Evolutionary conservation across 73 alveolate genomes (phyloP), one percentile per base, ranked within the genome.

Genomic region (Breviolum minutum): DNA sequence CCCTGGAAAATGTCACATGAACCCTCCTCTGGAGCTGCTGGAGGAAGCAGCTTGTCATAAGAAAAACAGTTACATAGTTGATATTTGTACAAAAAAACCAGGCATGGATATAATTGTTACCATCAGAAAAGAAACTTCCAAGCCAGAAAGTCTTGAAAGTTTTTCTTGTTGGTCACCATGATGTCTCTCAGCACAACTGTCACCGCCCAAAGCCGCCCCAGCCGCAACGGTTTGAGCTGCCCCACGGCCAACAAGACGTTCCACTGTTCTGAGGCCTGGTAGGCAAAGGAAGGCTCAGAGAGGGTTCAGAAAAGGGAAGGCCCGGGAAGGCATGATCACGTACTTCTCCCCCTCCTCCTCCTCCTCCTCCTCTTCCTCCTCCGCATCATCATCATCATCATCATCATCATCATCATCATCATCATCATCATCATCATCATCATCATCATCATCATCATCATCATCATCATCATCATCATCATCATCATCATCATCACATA

Each of bases 181-280:
- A 68, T 68, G n/a, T 68, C 24, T 22, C 77, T 14, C 77, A 73
- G 2, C n/a, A 73, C 83, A 73, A 5, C 0, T 73, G 83, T 22
- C 83, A 73, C 14, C 82, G 82, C 82, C 82, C 74, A 66, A 13
- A 11, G 24, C 24, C 74, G 17, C 11, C 11, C 74, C 8, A 17
- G 77, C 77, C n/a, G 77, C 83, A 32, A 73, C 40, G 1, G 54
- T 9, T 63, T 77, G 86, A 30, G 86, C 63, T 30, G 61, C 86
- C 86, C 17, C 19, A n/a, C 86, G 16, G 89, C 95, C 82, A 87
- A 30, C 62, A 87, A 48, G 24, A 87, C 82, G 17, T 64, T 69
- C 95, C 95, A 87, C 11, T 87, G 95, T 19, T 66, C 95, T 63
- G 81, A 60, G 82, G 95, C 95, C 95, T 87, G 69, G 48, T 2